phyloP scores from a whole-genome alignment of 1,139 yeast species.

The Sugiyamaella castrensis region DNA sequence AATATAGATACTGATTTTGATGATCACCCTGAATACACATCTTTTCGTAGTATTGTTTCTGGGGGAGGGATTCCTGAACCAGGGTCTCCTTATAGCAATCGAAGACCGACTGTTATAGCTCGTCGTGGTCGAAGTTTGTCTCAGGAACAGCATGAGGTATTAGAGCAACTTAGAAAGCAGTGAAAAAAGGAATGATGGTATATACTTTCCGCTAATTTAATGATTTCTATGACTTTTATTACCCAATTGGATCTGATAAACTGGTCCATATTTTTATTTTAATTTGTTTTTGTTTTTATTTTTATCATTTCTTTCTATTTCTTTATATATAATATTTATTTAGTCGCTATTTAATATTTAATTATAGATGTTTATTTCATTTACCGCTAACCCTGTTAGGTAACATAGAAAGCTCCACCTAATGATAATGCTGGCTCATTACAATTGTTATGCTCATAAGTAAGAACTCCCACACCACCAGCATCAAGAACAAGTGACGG shows the following conservation, averaged over 20 bases:
- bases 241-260: no score
- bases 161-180: constrained; percentile 40
- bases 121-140: constrained; percentile 41
- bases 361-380: neutral
- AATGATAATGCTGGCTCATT: constrained; percentile 82
- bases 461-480: constrained; percentile 90
- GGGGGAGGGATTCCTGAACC: constrained; percentile 29
- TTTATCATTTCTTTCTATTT: neutral
- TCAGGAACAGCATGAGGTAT: constrained; percentile 49
- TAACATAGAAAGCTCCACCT: constrained; percentile 66
- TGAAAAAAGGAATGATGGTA: neutral
- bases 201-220: neutral
- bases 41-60: constrained; percentile 24
- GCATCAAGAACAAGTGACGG: constrained; percentile 87
- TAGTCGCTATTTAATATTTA: neutral
- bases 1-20: neutral
- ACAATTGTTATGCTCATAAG: constrained; percentile 81
- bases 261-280: no score
- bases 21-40: constrained; percentile 28
- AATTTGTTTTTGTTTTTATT: neutral
- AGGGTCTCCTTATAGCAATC: constrained; percentile 24
- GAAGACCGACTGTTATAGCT: constrained; percentile 11
- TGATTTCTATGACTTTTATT: neutral
- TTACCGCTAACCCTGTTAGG: constrained; percentile 35
- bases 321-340: neutral